Percentiles rank a stretch among this genome's conserved stretches.
phyloP scores from a whole-genome alignment of 768 basidiomycete species.

The Glaciozyma martinii region DNA sequence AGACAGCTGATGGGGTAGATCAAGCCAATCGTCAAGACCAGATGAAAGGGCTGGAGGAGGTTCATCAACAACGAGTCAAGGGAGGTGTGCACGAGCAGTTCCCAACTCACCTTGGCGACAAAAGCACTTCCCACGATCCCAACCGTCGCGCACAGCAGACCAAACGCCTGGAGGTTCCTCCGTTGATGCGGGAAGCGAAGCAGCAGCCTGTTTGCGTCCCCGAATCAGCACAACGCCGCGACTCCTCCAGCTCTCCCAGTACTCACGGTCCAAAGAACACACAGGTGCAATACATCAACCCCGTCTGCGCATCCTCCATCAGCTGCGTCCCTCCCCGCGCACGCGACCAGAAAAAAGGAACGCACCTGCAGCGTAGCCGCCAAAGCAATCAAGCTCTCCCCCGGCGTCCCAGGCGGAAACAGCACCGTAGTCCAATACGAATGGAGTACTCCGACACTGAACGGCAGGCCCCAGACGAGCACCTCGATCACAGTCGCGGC shows the following conservation, averaged over 20 bases:
- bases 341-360: not conserved
- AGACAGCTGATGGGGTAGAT: not conserved
- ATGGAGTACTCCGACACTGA: not conserved
- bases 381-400: not conserved
- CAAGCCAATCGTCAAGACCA: not conserved
- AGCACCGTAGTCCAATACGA: not conserved
- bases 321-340: not conserved
- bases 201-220: not conserved
- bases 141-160: not conserved
- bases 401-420: not conserved
- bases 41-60: not conserved
- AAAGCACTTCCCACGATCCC: not conserved
- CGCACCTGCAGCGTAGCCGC: not conserved
- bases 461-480: not conserved
- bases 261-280: too few species aligned
- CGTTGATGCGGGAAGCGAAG: not conserved
- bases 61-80: not conserved
- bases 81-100: not conserved
- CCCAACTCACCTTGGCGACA: not conserved
- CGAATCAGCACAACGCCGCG: not conserved
- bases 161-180: not conserved
- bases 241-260: too few species aligned
- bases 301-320: not conserved
- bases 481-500: not conserved
- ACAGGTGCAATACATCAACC: not conserved